These are phyloP conservation scores for Ophiocordyceps australis DNA, from an alignment of 2,329 filamentous ascomycete genomes.

Conservation along the genomic window DNA sequence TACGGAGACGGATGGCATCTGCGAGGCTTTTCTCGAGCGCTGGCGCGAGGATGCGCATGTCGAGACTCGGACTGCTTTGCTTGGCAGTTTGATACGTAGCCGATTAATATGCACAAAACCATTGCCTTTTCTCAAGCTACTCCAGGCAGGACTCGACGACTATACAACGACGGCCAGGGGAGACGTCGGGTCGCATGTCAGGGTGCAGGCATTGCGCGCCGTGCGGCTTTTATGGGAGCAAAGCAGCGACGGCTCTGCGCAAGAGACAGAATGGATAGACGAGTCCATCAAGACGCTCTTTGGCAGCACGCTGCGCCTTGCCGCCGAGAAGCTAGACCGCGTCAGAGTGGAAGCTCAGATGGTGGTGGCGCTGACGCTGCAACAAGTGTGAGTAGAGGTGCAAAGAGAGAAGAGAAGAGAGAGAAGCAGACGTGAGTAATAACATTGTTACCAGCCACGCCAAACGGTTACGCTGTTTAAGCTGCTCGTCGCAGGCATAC, in stretches of 20 bases:
- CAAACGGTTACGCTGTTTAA: slow-evolving; percentile 16
- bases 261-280: slow-evolving; percentile 8
- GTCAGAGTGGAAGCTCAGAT: slow-evolving; percentile 52
- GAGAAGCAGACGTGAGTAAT: too few relatives aligned
- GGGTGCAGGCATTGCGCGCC: slow-evolving; percentile 64
- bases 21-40: slow-evolving; percentile 26
- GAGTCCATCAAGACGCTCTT: slow-evolving; percentile 21
- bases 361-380: slow-evolving; percentile 26
- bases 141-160: slow-evolving; percentile 54
- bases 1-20: slow-evolving; percentile 13
- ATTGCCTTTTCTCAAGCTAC: slow-evolving; percentile 21
- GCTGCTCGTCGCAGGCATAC: slow-evolving; percentile 41
- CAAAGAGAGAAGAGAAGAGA: too few relatives aligned
- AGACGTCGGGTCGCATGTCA: slow-evolving; percentile 75
- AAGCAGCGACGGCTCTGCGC: slow-evolving; percentile 6
- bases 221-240: slow-evolving; percentile 42
- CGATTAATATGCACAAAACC: slow-evolving; percentile 22
- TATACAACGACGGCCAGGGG: slow-evolving; percentile 82
- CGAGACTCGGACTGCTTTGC: slow-evolving; percentile 33
- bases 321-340: slow-evolving; percentile 79
- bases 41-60: slow-evolving; percentile 32
- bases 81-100: slow-evolving; percentile 32
- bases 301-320: slow-evolving; percentile 43
- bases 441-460: slow-evolving; percentile 17
- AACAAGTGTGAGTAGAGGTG: slow-evolving; percentile 20